Base-by-base conservation (phyloP, 2,329 filamentous ascomycete genomes). In the Arthroderma sp. region DNA sequence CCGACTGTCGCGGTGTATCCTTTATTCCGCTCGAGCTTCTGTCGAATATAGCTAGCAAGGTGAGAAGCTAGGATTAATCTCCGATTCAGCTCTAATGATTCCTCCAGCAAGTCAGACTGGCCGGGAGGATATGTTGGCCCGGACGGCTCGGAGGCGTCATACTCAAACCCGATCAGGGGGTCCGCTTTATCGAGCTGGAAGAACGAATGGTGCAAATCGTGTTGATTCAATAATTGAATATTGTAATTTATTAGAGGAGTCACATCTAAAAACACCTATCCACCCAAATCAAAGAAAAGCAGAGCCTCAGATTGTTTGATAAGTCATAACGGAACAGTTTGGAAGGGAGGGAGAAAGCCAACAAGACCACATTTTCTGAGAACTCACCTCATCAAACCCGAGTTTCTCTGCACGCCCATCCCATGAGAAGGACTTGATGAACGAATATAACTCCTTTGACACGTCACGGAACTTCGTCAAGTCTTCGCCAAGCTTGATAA, bases 1-100 rank as follows among this genome's bases (percentile, higher is more conserved):
- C 89, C 89, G 36, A 85, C 87, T 1, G 88, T 89, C 29, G 83
- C 83, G 0, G 87, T 94, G 63, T 89, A 94, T 1, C 86, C 86
- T 56, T 80, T 82, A 38, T 86, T 72, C 38, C 79, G 69, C 56
- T 93, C 83, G 7, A 96, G 68, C 56, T 77, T 75, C 45, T 73
- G 67, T 8, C 89, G 80, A 28, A 96, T 63, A 58, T 89, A 72
- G 29, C 76, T 70, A 4, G 86, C 86, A 30, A 96, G 67, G 63
- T 95, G 86, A 7, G 86, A 91, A 4, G 78, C 88, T 6, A 95
- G 68, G 8, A 82, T 67, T 31, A 95, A 70, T 36, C 83, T 78
- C 44, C 81, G 38, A 71, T 61, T 30, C 53, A 55, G 15, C 49
- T 44, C 43, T 47, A 36, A 41, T 44, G 38, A 30, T 15, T 39